Conservation (phyloP, 2,329 filamentous ascomycete genomes). For the Thielaviopsis euricoi region DNA sequence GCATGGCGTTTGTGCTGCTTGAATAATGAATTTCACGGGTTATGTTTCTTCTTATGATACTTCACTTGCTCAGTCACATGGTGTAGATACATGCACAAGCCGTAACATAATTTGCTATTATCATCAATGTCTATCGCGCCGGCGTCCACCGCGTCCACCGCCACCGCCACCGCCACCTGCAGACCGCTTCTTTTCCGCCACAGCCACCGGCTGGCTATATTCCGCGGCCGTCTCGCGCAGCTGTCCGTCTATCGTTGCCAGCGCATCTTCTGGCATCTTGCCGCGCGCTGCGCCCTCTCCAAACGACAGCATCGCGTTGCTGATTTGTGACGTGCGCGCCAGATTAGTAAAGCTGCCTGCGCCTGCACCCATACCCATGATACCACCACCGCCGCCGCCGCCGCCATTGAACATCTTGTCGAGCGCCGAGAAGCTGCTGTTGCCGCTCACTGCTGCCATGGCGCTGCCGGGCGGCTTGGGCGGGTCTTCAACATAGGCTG, state of each 20-base stretch:
- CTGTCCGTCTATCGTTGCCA: too few species aligned
- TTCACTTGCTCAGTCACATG: background rate
- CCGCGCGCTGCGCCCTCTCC: background rate
- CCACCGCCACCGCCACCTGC: too few species aligned
- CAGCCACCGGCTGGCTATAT: background rate
- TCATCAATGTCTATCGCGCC: background rate
- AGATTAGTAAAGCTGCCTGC: background rate
- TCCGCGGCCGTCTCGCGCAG: background rate
- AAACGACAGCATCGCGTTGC: background rate
- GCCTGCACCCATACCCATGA: background rate
- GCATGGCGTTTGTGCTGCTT: too few species aligned
- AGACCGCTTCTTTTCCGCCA: too few species aligned
- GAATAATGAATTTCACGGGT: background rate
- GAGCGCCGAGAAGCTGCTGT: background rate
- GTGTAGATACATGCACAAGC: background rate
- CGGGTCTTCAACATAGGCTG: constrained; percentile 17
- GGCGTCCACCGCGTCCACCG: too few species aligned
- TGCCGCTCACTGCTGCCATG: constrained; percentile 13
- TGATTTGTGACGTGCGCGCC: background rate
- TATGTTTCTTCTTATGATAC: background rate
- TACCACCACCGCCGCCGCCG: constrained; percentile 20
- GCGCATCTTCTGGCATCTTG: background rate
- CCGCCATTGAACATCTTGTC: constrained; percentile 8
- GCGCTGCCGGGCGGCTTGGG: constrained; percentile 8
- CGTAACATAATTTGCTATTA: background rate